Percentiles rank a stretch among this genome's conserved stretches.
phyloP scores from a whole-genome alignment of 192 early-diverging fungal genomes.

The Glomus cerebriforme region DNA sequence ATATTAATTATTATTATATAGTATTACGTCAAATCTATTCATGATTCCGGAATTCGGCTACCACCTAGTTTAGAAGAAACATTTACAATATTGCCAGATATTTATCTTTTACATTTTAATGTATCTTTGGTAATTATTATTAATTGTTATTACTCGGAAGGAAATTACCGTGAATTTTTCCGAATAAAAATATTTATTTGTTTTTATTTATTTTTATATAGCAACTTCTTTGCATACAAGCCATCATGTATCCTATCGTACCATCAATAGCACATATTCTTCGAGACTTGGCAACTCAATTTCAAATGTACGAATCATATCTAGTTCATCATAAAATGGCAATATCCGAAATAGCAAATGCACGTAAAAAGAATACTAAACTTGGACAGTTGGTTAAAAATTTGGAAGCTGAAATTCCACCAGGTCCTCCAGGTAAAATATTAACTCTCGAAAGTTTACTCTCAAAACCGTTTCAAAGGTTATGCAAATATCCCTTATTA shows the following conservation, averaged over 20 bases:
- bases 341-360: conserved; percentile 20
- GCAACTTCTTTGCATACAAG: conserved; percentile 19
- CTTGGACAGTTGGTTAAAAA: conserved; percentile 21
- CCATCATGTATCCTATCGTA: conserved; percentile 15
- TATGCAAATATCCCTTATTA: conserved; percentile 30
- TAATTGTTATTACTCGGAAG: neutral
- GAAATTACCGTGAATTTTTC: neutral
- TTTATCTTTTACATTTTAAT: conserved; percentile 6
- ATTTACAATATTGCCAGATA: conserved; percentile 11
- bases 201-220: neutral
- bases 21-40: conserved; percentile 14
- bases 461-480: conserved; percentile 21
- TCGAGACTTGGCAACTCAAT: neutral
- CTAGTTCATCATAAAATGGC: conserved; percentile 13
- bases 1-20: neutral
- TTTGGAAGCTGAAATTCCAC: neutral
- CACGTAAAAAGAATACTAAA: conserved; percentile 19
- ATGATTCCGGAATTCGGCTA: conserved; percentile 14
- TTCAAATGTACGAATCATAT: conserved; percentile 15
- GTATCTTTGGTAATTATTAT: conserved; percentile 11
- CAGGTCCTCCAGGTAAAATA: neutral
- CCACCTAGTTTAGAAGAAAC: neutral
- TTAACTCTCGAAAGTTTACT: conserved; percentile 14
- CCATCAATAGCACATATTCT: conserved; percentile 22
- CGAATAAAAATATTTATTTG: neutral